Base-by-base conservation (phyloP, 352 stramenopile species). In the Pythium vanterpoolii region DNA sequence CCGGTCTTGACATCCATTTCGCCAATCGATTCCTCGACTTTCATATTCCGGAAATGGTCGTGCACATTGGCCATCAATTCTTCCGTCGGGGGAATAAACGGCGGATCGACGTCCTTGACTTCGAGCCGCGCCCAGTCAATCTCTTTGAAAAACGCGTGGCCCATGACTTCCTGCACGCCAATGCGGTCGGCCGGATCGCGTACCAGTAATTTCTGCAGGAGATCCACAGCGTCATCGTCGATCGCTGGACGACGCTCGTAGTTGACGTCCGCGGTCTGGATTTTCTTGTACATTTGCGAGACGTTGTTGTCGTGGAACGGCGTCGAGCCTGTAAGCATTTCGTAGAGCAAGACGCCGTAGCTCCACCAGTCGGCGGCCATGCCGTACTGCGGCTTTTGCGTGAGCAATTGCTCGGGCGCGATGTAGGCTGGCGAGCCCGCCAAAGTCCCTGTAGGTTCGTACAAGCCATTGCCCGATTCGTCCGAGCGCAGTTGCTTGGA, bases 351-450 rank as follows among this genome's bases (percentile, higher is more conserved):
- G 36, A 93, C 82, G 16, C 86, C 86, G 51, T 83, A 93, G 60
- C 78, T 89, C 86, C 86, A 96, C 86, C 86, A 96, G 66, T 96
- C 86, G 52, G 87, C 88, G 33, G 82, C 80, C 76, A 90, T 90
- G 34, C 83, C 84, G 65, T 96, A 95, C 64, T 89, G 76, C 23
- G 86, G 83, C 67, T 91, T 90, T 60, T 93, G 83, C 19, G 83
- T 90, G 38, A 89, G 63, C 24, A 95, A 48, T 31, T 93, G 83
- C 70, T 95, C 86, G 2, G 86, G 86, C 23, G 86, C 83, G 63
- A 93, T 95, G 61, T 95, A 95, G 21, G 83, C 86, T 30, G 86
- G 86, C 27, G 86, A 95, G 11, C 86, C 86, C 1, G 83, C 86
- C 1, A 95, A 59, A 18, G 86, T 93, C 26, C 83, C 74, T 5